These are phyloP conservation scores for Earliella scabrosa DNA, from an alignment of 1,284 basidiomycete genomes.

Conservation along the genomic window DNA sequence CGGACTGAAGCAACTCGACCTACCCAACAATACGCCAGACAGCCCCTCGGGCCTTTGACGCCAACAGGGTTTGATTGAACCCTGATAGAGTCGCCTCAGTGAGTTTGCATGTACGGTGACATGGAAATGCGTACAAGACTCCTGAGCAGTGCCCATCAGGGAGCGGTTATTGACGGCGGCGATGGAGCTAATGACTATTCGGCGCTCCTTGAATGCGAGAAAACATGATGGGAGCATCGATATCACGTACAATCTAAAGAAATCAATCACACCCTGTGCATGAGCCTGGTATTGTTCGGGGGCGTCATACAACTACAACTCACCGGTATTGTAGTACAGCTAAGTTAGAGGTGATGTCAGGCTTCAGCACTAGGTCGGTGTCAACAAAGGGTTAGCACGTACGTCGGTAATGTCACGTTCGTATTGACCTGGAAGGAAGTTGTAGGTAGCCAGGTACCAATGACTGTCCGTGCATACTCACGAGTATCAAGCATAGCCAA, in stretches of 20 bases:
- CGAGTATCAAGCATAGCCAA: conserved; percentile 68
- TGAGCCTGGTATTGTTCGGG: too few relatives aligned
- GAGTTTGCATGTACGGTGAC: background rate
- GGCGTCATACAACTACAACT: too few relatives aligned
- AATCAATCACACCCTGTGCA: too few relatives aligned
- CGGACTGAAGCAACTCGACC: background rate
- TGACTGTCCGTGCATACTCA: conserved; percentile 24
- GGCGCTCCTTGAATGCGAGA: too few relatives aligned
- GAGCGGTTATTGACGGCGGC: conserved; percentile 51
- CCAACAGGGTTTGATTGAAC: conserved; percentile 54
- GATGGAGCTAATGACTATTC: conserved; percentile 49
- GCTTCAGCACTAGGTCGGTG: too few relatives aligned
- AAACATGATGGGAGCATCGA: too few relatives aligned
- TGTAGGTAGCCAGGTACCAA: too few relatives aligned
- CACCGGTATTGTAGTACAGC: conserved; percentile 62
- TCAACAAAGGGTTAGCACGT: conserved; percentile 25
- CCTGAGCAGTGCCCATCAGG: conserved; percentile 62
- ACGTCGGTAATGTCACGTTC: conserved; percentile 68
- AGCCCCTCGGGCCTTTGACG: conserved; percentile 54
- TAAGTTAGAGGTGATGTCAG: conserved; percentile 21
- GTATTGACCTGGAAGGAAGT: conserved; percentile 50
- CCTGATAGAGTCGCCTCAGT: conserved; percentile 39
- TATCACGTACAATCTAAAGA: too few relatives aligned
- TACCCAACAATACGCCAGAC: conserved; percentile 64
- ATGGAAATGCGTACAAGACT: conserved; percentile 46